phyloP scores from a whole-genome alignment of 208 protist species.

The Trypanosoma scelopori region DNA sequence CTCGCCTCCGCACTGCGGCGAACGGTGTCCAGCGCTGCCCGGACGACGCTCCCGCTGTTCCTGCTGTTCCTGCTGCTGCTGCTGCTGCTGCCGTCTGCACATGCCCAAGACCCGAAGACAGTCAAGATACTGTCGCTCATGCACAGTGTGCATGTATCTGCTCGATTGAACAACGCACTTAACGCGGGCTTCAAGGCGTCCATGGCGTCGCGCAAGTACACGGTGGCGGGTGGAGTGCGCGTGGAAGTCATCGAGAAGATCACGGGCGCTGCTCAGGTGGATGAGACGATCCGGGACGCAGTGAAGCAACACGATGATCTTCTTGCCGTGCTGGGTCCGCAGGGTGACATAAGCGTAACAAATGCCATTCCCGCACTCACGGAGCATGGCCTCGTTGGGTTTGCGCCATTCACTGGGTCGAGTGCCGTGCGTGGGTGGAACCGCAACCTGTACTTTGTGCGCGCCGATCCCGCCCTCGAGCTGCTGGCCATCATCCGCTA shows the following conservation, averaged over 20 bases:
- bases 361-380: not conserved
- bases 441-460: conserved; percentile 39
- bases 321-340: conserved; percentile 32
- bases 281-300: not conserved
- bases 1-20: too few species aligned
- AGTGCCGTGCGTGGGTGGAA: conserved; percentile 37
- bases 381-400: conserved; percentile 3
- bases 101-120: not conserved
- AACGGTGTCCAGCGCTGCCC: too few species aligned
- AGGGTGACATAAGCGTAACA: conserved; percentile 8
- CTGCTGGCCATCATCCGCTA: conserved; percentile 26
- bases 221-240: conserved; percentile 4
- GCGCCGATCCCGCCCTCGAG: conserved; percentile 30
- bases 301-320: conserved; percentile 23
- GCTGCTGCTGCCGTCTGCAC: not conserved
- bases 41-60: too few species aligned
- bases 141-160: not conserved
- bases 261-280: not conserved
- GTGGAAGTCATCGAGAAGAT: not conserved
- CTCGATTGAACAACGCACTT: not conserved
- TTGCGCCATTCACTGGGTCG: conserved; percentile 43
- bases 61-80: not conserved
- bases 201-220: conserved; percentile 5
- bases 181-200: not conserved
- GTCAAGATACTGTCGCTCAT: not conserved